phyloP scores from a whole-genome alignment of 1,284 basidiomycete genomes.

The Melampsora larici-populina region DNA sequence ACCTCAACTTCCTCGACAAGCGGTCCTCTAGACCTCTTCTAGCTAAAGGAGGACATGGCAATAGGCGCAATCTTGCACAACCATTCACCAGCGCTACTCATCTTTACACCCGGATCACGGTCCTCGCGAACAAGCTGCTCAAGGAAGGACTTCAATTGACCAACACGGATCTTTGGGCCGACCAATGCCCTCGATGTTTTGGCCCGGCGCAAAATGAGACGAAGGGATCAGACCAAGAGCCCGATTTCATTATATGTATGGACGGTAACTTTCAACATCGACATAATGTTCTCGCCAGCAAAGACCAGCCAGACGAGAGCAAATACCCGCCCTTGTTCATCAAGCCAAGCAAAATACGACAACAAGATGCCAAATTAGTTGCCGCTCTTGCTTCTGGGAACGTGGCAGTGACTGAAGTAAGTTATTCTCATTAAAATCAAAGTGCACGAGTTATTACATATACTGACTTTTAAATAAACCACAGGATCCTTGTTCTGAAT shows the following conservation, averaged over 20 bases:
- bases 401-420: neutral
- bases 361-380: neutral
- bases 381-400: neutral
- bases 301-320: slow-evolving; percentile 3
- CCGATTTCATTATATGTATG: neutral
- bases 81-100: neutral
- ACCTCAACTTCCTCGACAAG: neutral
- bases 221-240: neutral
- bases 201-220: neutral
- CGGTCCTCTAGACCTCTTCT: neutral
- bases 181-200: neutral
- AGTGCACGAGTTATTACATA: neutral
- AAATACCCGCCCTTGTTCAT: slow-evolving; percentile 9
- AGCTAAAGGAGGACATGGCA: neutral
- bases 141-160: neutral
- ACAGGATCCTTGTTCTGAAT: slow-evolving; percentile 7
- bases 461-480: neutral
- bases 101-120: neutral
- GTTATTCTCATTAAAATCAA: neutral
- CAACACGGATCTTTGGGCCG: neutral
- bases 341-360: neutral
- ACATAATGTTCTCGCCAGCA: neutral
- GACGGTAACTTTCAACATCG: slow-evolving; percentile 12
- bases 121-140: neutral
- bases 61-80: neutral